These are phyloP conservation scores for Didymella sp. DNA, from an alignment of 2,329 filamentous ascomycete species.

Conservation along the genomic window DNA sequence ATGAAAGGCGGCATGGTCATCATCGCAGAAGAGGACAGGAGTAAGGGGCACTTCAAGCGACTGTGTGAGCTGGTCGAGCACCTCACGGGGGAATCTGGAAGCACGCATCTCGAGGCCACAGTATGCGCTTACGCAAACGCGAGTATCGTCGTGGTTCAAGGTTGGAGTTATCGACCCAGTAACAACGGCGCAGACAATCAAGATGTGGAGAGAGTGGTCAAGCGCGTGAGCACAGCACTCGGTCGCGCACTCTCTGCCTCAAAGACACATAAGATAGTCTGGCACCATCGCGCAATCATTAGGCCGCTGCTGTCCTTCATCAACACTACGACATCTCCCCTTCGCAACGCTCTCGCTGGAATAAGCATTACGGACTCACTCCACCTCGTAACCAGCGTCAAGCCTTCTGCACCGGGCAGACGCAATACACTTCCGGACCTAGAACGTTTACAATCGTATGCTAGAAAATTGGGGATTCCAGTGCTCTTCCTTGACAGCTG, in stretches of 20 bases:
- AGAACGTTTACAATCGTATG: constrained; percentile 34
- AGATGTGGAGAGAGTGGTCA: constrained; percentile 25
- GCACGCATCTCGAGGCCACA: constrained; percentile 35
- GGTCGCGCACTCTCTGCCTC: constrained; percentile 27
- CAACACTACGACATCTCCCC: constrained; percentile 31
- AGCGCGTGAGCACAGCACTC: constrained; percentile 36
- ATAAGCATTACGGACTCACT: constrained; percentile 39
- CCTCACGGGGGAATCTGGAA: constrained; percentile 29
- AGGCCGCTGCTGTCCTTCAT: constrained; percentile 41
- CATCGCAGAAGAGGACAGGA: constrained; percentile 31
- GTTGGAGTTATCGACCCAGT: constrained; percentile 26
- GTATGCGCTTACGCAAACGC: constrained; percentile 35
- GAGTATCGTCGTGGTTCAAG: constrained; percentile 39
- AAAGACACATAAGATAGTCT: constrained; percentile 34
- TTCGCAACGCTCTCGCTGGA: constrained; percentile 31
- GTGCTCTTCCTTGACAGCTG: constrained; percentile 40
- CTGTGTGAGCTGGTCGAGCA: constrained; percentile 40
- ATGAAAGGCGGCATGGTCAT: constrained; percentile 39
- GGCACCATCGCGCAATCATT: constrained; percentile 45
- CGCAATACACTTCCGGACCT: constrained; percentile 34
- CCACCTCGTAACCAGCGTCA: constrained; percentile 25
- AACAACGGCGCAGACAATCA: constrained; percentile 19
- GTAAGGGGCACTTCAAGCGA: constrained; percentile 31
- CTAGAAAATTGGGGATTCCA: constrained; percentile 32
- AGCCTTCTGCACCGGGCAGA: constrained; percentile 30